These are phyloP conservation scores for Calendula officinalis DNA, from an alignment of 129 eudicot genomes.

Conservation along the genomic window DNA sequence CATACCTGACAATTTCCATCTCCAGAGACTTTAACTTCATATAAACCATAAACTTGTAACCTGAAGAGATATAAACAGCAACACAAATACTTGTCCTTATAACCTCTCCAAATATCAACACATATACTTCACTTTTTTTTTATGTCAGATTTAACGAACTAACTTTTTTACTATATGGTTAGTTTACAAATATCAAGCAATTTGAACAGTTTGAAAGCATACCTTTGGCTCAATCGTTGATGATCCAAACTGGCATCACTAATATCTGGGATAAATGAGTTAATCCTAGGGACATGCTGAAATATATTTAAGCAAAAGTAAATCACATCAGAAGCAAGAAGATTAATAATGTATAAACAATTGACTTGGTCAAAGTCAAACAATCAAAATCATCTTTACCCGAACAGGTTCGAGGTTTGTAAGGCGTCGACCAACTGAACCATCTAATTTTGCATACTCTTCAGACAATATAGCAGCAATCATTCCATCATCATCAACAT, in stretches of 20 bases:
- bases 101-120: constrained; percentile 15
- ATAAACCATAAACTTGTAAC: constrained; percentile 52
- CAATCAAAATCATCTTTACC: constrained; percentile 37
- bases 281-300: constrained; percentile 79
- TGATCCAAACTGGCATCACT: constrained; percentile 77
- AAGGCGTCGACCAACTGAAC: constrained; percentile 65
- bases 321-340: constrained; percentile 1
- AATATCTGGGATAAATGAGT: constrained; percentile 53
- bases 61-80: constrained; percentile 39
- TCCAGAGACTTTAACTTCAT: constrained; percentile 65
- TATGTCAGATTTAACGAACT: too few relatives aligned
- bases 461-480: constrained; percentile 72
- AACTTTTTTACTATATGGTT: too few relatives aligned
- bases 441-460: constrained; percentile 75
- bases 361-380: constrained; percentile 15
- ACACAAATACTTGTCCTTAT: not conserved
- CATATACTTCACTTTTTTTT: too few relatives aligned
- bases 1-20: constrained; percentile 87
- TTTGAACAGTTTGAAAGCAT: too few relatives aligned
- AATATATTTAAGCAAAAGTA: constrained; percentile 7
- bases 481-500: constrained; percentile 67
- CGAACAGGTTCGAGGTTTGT: constrained; percentile 63
- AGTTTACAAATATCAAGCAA: too few relatives aligned
- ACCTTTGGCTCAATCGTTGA: constrained; percentile 69
- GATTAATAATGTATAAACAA: not conserved